A percentile compares a stretch with the other conserved stretches of the same genome.
Evolutionary conservation across 1,284 basidiomycete species (phyloP).

Genomic region (Marasmius tenuissimus): DNA sequence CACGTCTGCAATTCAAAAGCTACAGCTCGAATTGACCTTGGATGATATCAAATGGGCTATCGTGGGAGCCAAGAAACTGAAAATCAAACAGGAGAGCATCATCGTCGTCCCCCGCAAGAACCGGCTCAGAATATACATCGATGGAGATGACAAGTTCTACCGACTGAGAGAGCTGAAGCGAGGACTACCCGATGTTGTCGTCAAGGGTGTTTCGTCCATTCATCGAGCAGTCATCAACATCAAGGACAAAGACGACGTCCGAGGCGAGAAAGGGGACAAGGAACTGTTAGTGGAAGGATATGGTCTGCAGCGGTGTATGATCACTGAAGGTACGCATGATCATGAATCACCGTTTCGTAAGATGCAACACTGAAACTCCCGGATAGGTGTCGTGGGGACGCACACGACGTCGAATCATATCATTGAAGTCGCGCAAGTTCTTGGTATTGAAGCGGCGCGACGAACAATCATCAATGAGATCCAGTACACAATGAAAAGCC

Average conservation of each 20-base stretch:
- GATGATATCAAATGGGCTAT: conserved; percentile 95
- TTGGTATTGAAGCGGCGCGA: conserved; percentile 97
- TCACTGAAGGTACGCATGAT: conserved; percentile 76
- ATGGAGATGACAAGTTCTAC: conserved; percentile 87
- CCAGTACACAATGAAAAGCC: conserved; percentile 95
- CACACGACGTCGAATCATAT: conserved; percentile 96
- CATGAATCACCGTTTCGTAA: neutral
- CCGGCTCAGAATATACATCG: conserved; percentile 85
- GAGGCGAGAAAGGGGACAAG: conserved; percentile 81
- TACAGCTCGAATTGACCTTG: conserved; percentile 94
- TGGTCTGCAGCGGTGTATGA: conserved; percentile 97
- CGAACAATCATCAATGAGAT: conserved; percentile 97
- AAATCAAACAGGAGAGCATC: conserved; percentile 88
- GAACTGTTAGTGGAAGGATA: conserved; percentile 95
- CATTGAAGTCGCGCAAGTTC: conserved; percentile 91
- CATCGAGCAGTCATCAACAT: conserved; percentile 92
- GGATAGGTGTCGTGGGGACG: conserved; percentile 84
- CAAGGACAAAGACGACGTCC: conserved; percentile 77
- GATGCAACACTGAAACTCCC: neutral
- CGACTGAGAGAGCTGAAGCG: conserved; percentile 85
- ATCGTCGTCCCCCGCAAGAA: conserved; percentile 75
- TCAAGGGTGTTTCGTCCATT: conserved; percentile 89
- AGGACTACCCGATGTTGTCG: conserved; percentile 78
- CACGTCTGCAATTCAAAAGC: conserved; percentile 83
- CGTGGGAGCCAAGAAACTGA: conserved; percentile 85